phyloP scores from a whole-genome alignment of 495 filamentous ascomycete genomes.

The Tuber borchii region DNA sequence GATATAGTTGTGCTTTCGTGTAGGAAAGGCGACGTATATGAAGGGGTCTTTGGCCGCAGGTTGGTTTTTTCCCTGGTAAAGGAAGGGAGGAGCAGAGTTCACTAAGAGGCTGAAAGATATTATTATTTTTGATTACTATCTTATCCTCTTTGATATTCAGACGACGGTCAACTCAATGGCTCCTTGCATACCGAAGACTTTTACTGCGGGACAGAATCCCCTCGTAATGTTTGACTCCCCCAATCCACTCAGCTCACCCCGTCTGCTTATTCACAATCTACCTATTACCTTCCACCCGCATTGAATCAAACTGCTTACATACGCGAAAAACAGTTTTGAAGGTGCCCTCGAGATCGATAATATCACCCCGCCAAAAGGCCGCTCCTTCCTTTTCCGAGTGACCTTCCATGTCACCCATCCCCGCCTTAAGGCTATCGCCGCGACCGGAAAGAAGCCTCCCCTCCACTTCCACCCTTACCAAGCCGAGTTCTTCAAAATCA shows the following conservation, averaged over 20 bases:
- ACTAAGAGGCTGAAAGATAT: neutral
- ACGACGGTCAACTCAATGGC: neutral
- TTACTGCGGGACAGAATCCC: constrained; percentile 19
- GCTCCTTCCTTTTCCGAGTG: constrained; percentile 45
- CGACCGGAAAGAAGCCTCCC: constrained; percentile 44
- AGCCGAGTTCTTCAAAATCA: constrained; percentile 45
- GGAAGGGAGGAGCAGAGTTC: neutral
- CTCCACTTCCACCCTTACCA: constrained; percentile 48
- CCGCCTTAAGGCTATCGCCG: constrained; percentile 37
- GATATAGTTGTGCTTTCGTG: neutral
- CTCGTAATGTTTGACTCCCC: constrained; percentile 4
- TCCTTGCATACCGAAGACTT: constrained; percentile 3
- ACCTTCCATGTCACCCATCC: constrained; percentile 43
- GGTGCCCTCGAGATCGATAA: constrained; percentile 1
- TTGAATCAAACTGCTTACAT: neutral
- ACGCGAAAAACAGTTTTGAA: neutral
- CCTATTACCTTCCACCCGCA: neutral
- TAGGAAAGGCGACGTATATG: neutral
- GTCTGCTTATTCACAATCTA: neutral
- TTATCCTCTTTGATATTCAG: neutral
- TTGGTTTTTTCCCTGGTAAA: neutral
- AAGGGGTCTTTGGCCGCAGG: neutral
- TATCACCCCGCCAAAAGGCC: constrained; percentile 35
- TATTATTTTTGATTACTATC: neutral
- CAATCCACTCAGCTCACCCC: neutral